These are phyloP conservation scores for Ophiostoma australiae DNA, from an alignment of 2,329 filamentous ascomycete species.

Conservation along the genomic window DNA sequence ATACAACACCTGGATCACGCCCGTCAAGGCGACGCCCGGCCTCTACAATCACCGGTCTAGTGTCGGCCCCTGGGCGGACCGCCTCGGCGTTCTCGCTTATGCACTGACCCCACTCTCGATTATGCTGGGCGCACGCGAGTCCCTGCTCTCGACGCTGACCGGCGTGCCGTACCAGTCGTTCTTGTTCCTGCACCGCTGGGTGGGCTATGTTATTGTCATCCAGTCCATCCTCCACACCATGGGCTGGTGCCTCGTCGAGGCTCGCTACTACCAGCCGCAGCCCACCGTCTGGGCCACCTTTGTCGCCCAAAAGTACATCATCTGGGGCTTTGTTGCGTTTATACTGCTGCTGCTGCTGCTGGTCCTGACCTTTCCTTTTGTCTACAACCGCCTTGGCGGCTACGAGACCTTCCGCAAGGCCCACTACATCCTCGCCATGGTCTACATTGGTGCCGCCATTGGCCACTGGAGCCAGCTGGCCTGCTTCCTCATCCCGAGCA, in stretches of 20 bases:
- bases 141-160: constrained; percentile 62
- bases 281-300: constrained; percentile 53
- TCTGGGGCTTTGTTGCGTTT: constrained; percentile 69
- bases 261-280: constrained; percentile 38
- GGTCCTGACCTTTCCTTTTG: constrained; percentile 46
- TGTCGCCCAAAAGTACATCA: constrained; percentile 61
- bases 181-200: constrained; percentile 73
- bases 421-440: constrained; percentile 66
- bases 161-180: constrained; percentile 72
- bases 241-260: constrained; percentile 48
- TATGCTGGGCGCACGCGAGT: constrained; percentile 63
- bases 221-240: constrained; percentile 67
- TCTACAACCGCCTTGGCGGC: constrained; percentile 51
- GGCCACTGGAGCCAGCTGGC: constrained; percentile 65
- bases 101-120: constrained; percentile 68
- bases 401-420: constrained; percentile 74
- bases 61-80: constrained; percentile 63
- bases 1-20: constrained; percentile 66
- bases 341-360: constrained; percentile 57
- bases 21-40: constrained; percentile 52
- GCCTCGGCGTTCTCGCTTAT: constrained; percentile 66
- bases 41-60: constrained; percentile 60
- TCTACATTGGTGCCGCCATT: constrained; percentile 72
- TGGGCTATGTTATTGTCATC: constrained; percentile 65
- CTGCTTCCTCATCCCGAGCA: constrained; percentile 63